Evolutionary conservation across 108 stramenopile genomes (phyloP).

Genomic region (Aurantiochytrium sp.): DNA sequence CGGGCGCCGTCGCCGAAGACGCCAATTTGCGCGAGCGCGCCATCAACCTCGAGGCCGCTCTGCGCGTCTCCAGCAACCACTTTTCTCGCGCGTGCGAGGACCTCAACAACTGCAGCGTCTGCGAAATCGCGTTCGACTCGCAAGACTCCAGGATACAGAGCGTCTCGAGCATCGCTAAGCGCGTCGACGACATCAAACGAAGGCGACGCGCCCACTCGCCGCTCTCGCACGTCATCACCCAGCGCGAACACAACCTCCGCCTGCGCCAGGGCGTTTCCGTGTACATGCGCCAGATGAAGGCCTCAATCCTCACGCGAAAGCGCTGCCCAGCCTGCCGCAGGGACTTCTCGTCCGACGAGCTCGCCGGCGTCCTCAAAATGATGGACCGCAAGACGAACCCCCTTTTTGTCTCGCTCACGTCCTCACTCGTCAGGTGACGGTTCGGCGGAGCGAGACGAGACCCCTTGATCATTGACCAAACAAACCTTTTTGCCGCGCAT

Average conservation of each 20-base stretch:
- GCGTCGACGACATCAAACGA: conserved; percentile 5
- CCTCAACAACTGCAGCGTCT: not conserved
- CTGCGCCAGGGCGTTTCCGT: not conserved
- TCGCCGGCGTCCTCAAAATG: not conserved
- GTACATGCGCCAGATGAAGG: conserved; percentile 12
- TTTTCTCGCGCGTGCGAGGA: not conserved
- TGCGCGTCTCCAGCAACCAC: not conserved
- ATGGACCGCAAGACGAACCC: not conserved
- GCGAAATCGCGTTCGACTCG: not conserved
- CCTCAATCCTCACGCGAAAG: not conserved
- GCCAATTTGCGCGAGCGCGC: not conserved
- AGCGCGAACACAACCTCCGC: not conserved
- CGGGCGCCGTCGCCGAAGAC: not conserved
- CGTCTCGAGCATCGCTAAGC: not conserved
- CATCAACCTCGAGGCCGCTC: not conserved
- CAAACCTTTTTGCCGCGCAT: too few species aligned
- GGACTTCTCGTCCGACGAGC: not conserved
- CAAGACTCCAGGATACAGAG: not conserved
- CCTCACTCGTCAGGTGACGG: not conserved
- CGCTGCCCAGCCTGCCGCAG: conserved; percentile 23
- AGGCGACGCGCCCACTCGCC: not conserved
- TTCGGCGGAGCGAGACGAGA: too few species aligned
- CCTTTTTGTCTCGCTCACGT: not conserved
- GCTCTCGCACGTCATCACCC: not conserved
- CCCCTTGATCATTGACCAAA: too few species aligned